phyloP scores from a whole-genome alignment of 345 rosid species.

The Syzygium jambos region DNA sequence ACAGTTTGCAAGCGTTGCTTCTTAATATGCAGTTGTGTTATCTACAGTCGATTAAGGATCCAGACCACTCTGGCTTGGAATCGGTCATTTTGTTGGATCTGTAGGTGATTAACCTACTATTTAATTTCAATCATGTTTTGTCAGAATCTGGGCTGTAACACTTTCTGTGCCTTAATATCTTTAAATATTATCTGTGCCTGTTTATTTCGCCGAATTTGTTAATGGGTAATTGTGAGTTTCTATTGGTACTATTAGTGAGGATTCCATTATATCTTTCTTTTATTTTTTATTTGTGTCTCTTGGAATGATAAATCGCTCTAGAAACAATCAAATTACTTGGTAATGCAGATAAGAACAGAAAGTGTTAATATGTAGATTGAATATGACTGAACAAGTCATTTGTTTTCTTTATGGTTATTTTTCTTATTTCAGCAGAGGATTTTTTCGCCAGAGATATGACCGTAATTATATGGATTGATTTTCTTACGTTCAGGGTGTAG shows the following conservation, averaged over 20 bases:
- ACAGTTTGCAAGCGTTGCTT: background rate
- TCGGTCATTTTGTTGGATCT: background rate
- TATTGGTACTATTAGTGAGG: background rate
- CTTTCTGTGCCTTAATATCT: background rate
- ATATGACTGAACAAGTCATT: background rate
- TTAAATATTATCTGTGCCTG: background rate
- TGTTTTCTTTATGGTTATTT: background rate
- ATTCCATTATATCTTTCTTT: background rate
- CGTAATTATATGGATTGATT: background rate
- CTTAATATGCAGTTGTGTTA: background rate
- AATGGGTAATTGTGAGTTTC: background rate
- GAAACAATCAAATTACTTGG: background rate
- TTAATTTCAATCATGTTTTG: background rate
- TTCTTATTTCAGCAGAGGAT: background rate
- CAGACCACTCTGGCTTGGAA: background rate
- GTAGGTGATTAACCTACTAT: background rate
- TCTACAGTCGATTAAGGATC: background rate
- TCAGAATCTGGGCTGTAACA: background rate
- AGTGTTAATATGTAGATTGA: background rate
- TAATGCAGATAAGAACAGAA: background rate
- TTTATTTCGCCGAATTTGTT: background rate
- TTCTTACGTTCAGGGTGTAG: conserved; percentile 58
- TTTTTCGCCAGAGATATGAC: background rate
- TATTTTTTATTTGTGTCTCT: background rate
- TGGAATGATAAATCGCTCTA: background rate